Percentiles rank a stretch among this genome's conserved stretches.
These are phyloP conservation scores for Leucosporidium scottii DNA, from an alignment of 768 basidiomycete species.

Conservation along the genomic window DNA sequence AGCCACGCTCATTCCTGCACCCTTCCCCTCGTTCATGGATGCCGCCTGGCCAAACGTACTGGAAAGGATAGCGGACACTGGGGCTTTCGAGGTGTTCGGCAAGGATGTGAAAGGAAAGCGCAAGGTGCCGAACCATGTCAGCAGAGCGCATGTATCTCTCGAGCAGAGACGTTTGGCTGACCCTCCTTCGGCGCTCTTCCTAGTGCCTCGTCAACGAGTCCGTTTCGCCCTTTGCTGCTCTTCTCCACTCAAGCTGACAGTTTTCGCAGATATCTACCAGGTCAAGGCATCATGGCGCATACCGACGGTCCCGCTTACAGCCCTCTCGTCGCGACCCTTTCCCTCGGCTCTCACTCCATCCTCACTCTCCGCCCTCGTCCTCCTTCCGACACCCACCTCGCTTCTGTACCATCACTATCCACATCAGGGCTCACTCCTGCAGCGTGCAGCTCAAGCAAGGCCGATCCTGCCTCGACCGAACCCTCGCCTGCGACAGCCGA, in stretches of 20 bases:
- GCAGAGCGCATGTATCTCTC: neutral
- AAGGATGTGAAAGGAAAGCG: constrained; percentile 46
- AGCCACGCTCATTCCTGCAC: constrained; percentile 60
- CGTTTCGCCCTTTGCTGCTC: neutral
- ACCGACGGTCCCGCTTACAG: constrained; percentile 85
- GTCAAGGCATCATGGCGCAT: constrained; percentile 94
- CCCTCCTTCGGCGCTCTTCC: neutral
- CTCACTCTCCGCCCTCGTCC: constrained; percentile 73
- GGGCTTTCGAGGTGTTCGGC: constrained; percentile 54
- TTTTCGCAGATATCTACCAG: constrained; percentile 58
- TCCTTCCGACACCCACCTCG: constrained; percentile 18
- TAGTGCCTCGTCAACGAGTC: constrained; percentile 35
- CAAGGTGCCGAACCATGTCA: constrained; percentile 69
- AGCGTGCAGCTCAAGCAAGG: neutral
- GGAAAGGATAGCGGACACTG: constrained; percentile 58
- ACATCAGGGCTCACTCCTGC: neutral
- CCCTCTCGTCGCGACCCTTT: constrained; percentile 84
- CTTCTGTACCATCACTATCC: constrained; percentile 45
- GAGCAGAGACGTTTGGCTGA: neutral
- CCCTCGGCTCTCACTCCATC: constrained; percentile 71
- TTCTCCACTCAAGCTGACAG: neutral
- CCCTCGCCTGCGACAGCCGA: constrained; percentile 28
- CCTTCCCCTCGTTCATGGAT: constrained; percentile 63
- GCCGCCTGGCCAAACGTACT: constrained; percentile 74
- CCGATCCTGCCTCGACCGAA: neutral